Conservation (phyloP, 2,329 filamentous ascomycete species). For the Trichoderma sp. region DNA sequence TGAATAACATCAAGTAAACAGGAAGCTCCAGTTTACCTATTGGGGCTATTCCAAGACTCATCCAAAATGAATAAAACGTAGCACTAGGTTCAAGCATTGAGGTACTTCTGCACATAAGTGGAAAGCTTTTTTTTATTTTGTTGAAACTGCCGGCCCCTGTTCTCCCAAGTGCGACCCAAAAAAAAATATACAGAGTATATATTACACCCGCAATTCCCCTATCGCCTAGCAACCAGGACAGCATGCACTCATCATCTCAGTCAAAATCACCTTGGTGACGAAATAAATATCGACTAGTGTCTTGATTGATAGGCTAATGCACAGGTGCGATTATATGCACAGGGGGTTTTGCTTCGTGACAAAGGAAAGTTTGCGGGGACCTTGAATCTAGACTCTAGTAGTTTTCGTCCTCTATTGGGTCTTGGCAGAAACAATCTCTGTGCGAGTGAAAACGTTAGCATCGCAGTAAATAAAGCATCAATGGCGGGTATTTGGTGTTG, state of each 20-base stretch:
- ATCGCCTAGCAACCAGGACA: not conserved
- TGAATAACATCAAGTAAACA: not conserved
- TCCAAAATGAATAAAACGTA: not conserved
- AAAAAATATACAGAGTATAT: conserved; percentile 14
- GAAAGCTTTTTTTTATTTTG: not conserved
- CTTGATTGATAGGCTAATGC: conserved; percentile 54
- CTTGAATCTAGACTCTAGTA: conserved; percentile 37
- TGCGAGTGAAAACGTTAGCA: conserved; percentile 32
- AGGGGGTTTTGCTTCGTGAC: conserved; percentile 42
- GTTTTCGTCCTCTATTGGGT: conserved; percentile 52
- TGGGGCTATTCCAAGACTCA: too few species aligned
- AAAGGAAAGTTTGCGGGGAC: conserved; percentile 47
- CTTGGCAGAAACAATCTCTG: conserved; percentile 63
- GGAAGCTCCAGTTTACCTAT: not conserved
- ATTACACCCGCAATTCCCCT: conserved; percentile 1
- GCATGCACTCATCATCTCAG: conserved; percentile 18
- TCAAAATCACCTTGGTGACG: conserved; percentile 6
- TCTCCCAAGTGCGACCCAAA: not conserved
- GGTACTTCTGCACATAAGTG: not conserved
- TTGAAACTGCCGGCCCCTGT: not conserved
- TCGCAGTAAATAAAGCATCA: not conserved
- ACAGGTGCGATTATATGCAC: conserved; percentile 59
- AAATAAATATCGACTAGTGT: conserved; percentile 27
- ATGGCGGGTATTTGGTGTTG: not conserved
- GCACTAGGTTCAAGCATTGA: not conserved